Conservation (phyloP, 148 eudicot species). For the Oxyria digyna region DNA sequence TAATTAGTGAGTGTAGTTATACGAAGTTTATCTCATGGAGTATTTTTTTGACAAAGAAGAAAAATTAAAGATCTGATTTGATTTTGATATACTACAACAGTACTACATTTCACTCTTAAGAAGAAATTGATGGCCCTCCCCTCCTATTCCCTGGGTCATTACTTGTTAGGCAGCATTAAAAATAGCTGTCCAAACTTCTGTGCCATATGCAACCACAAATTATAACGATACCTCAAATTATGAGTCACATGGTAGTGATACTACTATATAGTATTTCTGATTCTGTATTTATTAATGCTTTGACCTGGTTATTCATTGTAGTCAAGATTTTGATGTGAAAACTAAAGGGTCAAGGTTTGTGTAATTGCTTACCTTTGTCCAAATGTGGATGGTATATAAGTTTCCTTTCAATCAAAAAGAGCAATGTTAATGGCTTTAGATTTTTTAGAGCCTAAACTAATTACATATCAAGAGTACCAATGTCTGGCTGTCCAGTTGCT, state of each 20-base stretch:
- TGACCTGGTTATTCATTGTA: background rate
- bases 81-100: too few relatives aligned
- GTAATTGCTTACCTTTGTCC: background rate
- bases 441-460: too few relatives aligned
- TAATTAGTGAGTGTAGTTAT: background rate
- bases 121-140: background rate
- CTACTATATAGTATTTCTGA: background rate
- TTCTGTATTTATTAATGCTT: background rate
- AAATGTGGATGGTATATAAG: background rate
- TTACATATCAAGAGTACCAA: too few relatives aligned
- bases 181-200: background rate
- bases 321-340: background rate
- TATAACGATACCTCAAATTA: background rate
- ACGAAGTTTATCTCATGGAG: too few relatives aligned
- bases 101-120: background rate
- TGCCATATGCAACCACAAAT: background rate
- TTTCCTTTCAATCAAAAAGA: background rate
- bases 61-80: background rate
- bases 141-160: background rate
- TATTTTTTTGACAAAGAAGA: too few relatives aligned
- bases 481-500: too few relatives aligned
- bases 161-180: background rate
- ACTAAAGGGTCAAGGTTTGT: too few relatives aligned
- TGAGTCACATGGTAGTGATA: background rate
- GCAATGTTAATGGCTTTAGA: background rate